A percentile compares a stretch with the other conserved stretches of the same genome.
Conservation (phyloP, 306 rosid genomes). For the Styphnolobium japonicum region DNA sequence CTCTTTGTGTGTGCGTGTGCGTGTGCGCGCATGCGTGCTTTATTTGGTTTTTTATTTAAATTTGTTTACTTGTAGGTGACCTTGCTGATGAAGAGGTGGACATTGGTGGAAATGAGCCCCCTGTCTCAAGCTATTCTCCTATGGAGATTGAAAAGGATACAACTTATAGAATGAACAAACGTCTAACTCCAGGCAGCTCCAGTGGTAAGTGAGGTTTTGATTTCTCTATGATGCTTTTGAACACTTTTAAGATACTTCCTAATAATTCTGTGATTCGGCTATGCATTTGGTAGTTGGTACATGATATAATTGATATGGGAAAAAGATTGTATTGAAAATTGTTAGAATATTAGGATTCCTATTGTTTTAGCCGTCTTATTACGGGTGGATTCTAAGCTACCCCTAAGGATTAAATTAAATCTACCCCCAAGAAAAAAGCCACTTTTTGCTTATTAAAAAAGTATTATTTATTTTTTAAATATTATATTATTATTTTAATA, state of each 20-base stretch:
- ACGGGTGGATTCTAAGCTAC: too few relatives aligned
- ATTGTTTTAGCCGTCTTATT: too few relatives aligned
- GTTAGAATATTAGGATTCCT: too few relatives aligned
- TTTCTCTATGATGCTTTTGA: conserved; percentile 9
- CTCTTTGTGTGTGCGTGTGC: conserved; percentile 17
- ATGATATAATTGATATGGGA: not conserved
- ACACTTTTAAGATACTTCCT: not conserved
- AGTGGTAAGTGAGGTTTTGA: conserved; percentile 39
- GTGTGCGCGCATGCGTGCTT: not conserved
- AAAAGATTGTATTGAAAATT: not conserved
- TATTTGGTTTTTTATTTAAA: not conserved
- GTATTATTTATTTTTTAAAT: too few relatives aligned
- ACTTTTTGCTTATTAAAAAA: too few relatives aligned
- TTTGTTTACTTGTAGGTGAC: conserved; percentile 46
- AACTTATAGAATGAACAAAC: conserved; percentile 21
- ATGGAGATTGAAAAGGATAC: conserved; percentile 50
- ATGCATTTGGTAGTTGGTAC: not conserved
- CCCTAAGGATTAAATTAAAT: too few relatives aligned
- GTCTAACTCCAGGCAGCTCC: conserved; percentile 43
- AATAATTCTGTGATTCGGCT: not conserved
- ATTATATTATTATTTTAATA: too few relatives aligned
- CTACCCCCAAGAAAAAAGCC: too few relatives aligned
- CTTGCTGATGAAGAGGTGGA: conserved; percentile 63
- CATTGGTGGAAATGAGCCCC: conserved; percentile 59
- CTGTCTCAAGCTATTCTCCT: conserved; percentile 58